These are phyloP conservation scores for Drechslerella dactyloides DNA, from an alignment of 2,329 filamentous ascomycete genomes.

Conservation along the genomic window DNA sequence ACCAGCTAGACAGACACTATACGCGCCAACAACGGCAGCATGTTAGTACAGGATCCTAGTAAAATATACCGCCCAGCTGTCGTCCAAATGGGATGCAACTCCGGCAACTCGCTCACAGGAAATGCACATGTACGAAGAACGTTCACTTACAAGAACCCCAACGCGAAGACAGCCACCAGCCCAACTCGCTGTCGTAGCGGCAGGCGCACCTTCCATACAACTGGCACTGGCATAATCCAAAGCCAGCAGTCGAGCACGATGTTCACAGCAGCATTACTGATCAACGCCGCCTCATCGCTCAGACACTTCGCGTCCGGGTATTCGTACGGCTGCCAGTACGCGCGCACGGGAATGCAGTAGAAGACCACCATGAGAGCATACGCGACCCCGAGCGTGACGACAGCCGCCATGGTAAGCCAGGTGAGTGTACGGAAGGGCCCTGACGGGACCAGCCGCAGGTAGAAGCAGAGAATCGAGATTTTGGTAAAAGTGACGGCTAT, in stretches of 20 bases:
- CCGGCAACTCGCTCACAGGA: no score
- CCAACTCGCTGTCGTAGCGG: slow-evolving; percentile 38
- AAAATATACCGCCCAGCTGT: neutral
- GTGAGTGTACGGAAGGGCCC: slow-evolving; percentile 31
- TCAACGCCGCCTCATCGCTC: slow-evolving; percentile 34
- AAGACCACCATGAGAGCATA: slow-evolving; percentile 38
- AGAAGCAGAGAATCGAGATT: slow-evolving; percentile 48
- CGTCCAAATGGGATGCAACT: no score
- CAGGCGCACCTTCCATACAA: slow-evolving; percentile 39
- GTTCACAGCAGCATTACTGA: slow-evolving; percentile 49
- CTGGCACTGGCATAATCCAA: slow-evolving; percentile 41
- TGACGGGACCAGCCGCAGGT: slow-evolving; percentile 32
- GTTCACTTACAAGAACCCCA: slow-evolving; percentile 41
- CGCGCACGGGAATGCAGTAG: slow-evolving; percentile 40
- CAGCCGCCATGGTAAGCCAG: slow-evolving; percentile 25
- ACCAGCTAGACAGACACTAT: slow-evolving; percentile 43
- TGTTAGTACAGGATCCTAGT: neutral
- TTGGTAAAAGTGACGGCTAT: slow-evolving; percentile 41
- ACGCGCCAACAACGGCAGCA: neutral
- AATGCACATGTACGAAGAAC: neutral
- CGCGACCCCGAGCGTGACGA: slow-evolving; percentile 22
- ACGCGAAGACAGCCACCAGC: slow-evolving; percentile 38
- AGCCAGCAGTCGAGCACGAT: slow-evolving; percentile 45
- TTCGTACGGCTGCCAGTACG: slow-evolving; percentile 44
- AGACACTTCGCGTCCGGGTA: slow-evolving; percentile 33